These are phyloP conservation scores for Anisogramma anomala DNA, from an alignment of 2,329 filamentous ascomycete genomes.

Conservation along the genomic window DNA sequence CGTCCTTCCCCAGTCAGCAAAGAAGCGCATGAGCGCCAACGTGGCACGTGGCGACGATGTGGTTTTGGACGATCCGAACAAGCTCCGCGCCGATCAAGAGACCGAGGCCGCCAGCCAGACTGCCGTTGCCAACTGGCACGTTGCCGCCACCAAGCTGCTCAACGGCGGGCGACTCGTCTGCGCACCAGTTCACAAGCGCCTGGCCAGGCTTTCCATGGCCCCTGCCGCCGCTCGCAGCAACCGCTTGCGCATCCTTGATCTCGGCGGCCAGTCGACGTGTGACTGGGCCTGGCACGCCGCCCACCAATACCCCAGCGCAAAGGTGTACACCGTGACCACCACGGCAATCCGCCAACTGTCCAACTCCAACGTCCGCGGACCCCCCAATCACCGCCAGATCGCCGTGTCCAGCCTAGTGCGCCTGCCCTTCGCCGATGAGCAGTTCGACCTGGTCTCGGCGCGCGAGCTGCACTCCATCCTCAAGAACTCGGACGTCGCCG, in stretches of 20 bases:
- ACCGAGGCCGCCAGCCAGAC: conserved; percentile 67
- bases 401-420: conserved; percentile 65
- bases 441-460: conserved; percentile 87
- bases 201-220: conserved; percentile 42
- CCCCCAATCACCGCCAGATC: conserved; percentile 76
- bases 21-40: conserved; percentile 60
- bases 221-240: conserved; percentile 36
- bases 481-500: conserved; percentile 52
- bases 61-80: conserved; percentile 50
- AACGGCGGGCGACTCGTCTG: conserved; percentile 55
- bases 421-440: conserved; percentile 72
- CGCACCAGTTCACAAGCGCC: conserved; percentile 51
- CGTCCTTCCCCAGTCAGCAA: conserved; percentile 55
- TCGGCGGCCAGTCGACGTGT: conserved; percentile 72
- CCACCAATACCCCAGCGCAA: conserved; percentile 70
- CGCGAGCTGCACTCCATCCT: conserved; percentile 77
- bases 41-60: conserved; percentile 61
- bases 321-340: conserved; percentile 78
- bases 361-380: conserved; percentile 68
- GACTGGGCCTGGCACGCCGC: conserved; percentile 97
- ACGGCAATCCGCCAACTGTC: conserved; percentile 58
- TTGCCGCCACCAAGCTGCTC: conserved; percentile 47
- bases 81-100: conserved; percentile 61
- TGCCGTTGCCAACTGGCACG: conserved; percentile 48
- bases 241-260: conserved; percentile 58